Conservation (phyloP, 805 yeast genomes). For the Jamesozyma hellenica region DNA sequence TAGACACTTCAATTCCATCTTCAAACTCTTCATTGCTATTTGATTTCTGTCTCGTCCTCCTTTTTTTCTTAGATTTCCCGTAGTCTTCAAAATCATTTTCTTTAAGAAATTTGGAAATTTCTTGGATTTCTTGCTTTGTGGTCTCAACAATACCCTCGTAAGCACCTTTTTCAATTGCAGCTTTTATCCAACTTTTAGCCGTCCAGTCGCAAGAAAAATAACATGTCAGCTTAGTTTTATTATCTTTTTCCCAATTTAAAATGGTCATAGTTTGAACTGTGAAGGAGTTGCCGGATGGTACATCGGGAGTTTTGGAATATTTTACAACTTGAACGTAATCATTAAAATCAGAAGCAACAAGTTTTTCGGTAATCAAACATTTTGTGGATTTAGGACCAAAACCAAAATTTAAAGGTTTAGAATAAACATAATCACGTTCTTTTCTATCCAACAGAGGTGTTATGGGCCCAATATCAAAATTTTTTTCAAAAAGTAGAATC, state of each 20-base stretch:
- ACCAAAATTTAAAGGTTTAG: conserved; percentile 54
- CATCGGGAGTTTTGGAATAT: conserved; percentile 63
- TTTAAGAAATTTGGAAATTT: conserved; percentile 32
- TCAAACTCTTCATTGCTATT: conserved; percentile 3
- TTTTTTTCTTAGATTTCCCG: not conserved
- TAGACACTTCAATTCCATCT: conserved; percentile 13
- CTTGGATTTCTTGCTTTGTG: conserved; percentile 37
- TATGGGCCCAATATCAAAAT: conserved; percentile 46
- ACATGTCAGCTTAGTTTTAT: conserved; percentile 43
- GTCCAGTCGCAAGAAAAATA: conserved; percentile 59
- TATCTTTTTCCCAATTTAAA: conserved; percentile 54
- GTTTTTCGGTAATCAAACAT: conserved; percentile 52
- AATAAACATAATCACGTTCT: conserved; percentile 44
- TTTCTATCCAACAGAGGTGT: conserved; percentile 31
- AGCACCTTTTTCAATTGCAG: conserved; percentile 66
- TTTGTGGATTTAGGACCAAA: conserved; percentile 71
- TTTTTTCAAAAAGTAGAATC: conserved; percentile 49
- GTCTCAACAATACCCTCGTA: conserved; percentile 63
- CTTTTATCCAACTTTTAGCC: conserved; percentile 68
- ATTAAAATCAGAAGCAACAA: conserved; percentile 43
- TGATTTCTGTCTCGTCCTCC: conserved; percentile 5
- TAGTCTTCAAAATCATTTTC: conserved; percentile 1
- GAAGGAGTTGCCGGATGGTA: conserved; percentile 70
- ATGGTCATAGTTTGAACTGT: conserved; percentile 48
- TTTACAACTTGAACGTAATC: conserved; percentile 43